A percentile compares a stretch with the other conserved stretches of the same genome.
Conservation (phyloP, 129 eudicot genomes). For the Arctium lappa region DNA sequence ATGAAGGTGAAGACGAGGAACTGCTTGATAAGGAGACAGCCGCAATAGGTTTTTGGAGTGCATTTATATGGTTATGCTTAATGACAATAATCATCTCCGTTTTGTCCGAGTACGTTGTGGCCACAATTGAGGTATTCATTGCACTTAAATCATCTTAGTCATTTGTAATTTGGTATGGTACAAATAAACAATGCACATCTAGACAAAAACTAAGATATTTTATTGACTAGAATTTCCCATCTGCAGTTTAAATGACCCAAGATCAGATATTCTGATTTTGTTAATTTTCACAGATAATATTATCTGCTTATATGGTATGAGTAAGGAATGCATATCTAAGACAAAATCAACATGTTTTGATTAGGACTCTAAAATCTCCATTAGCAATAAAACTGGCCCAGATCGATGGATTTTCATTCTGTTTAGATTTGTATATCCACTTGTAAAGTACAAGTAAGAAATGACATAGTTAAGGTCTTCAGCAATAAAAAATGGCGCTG, state of each 20-base stretch:
- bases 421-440: too few relatives aligned
- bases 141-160: neutral
- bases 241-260: neutral
- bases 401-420: too few relatives aligned
- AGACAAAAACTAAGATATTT: neutral
- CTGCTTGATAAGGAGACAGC: constrained; percentile 44
- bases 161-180: neutral
- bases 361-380: neutral
- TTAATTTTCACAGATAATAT: neutral
- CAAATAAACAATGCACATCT: neutral
- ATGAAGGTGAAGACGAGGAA: constrained; percentile 36
- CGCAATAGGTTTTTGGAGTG: constrained; percentile 72
- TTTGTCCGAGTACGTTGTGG: constrained; percentile 77
- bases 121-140: constrained; percentile 74
- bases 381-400: too few relatives aligned
- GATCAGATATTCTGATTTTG: neutral
- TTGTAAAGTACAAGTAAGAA: too few relatives aligned
- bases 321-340: neutral
- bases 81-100: constrained; percentile 66
- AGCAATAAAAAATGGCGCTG: too few relatives aligned
- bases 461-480: too few relatives aligned
- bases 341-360: neutral
- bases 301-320: neutral
- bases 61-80: constrained; percentile 57
- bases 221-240: neutral